Evolutionary conservation across 2,329 filamentous ascomycete genomes (phyloP).

Genomic region (Capronia epimyces): DNA sequence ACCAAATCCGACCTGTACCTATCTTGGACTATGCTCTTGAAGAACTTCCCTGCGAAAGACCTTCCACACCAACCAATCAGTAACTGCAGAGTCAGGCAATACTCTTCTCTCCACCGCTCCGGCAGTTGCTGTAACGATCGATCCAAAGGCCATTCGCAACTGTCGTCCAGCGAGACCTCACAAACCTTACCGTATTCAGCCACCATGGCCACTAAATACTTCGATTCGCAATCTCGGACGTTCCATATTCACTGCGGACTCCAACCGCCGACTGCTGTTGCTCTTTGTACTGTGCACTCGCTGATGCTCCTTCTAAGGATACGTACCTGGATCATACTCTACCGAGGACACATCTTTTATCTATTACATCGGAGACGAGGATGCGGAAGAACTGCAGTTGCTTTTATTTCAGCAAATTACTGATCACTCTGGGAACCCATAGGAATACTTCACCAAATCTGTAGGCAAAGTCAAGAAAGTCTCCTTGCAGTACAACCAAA

Average conservation of each 20-base stretch:
- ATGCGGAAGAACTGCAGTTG: constrained; percentile 20
- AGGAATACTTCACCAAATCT: constrained; percentile 93
- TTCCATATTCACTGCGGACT: too few relatives aligned
- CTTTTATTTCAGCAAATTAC: constrained; percentile 34
- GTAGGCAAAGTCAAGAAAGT: constrained; percentile 88
- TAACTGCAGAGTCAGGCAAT: too few relatives aligned
- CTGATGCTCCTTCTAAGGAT: constrained; percentile 23
- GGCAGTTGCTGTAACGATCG: too few relatives aligned
- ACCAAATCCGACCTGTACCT: constrained; percentile 1
- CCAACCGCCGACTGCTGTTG: constrained; percentile 15
- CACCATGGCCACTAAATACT: background rate
- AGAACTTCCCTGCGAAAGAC: too few relatives aligned
- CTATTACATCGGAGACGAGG: constrained; percentile 14
- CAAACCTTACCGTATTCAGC: background rate
- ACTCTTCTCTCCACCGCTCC: too few relatives aligned
- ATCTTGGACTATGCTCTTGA: too few relatives aligned
- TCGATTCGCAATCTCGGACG: too few relatives aligned
- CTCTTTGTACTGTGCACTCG: constrained; percentile 14
- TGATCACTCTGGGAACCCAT: constrained; percentile 50
- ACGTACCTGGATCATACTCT: constrained; percentile 20
- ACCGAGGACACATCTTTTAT: constrained; percentile 18
- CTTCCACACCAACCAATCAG: too few relatives aligned
- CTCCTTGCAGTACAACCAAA: constrained; percentile 86
- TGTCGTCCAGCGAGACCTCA: too few relatives aligned
- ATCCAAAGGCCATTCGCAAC: too few relatives aligned